Evolutionary conservation across 208 protist species (phyloP).

Genomic region (Trypanosoma grayi): DNA sequence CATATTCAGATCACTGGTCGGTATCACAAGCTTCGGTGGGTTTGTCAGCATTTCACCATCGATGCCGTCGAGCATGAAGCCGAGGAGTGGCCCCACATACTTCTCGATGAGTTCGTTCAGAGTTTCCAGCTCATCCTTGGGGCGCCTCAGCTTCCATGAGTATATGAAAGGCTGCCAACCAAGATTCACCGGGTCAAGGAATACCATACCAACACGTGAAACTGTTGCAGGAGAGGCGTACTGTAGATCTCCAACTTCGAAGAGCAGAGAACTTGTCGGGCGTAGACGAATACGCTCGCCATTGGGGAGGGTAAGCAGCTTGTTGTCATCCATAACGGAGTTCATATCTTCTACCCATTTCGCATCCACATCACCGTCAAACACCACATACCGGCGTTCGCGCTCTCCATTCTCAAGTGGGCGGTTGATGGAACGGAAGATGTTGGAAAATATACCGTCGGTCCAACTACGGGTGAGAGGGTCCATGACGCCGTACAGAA

Average conservation of each 20-base stretch:
- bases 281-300: constrained; percentile 97
- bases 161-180: constrained; percentile 94
- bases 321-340: constrained; percentile 99
- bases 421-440: constrained; percentile 97
- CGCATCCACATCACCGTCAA: constrained; percentile 99
- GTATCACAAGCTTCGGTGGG: constrained; percentile 78
- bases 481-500: constrained; percentile 99
- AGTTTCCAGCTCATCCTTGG: constrained; percentile 88
- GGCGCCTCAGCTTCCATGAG: constrained; percentile 88
- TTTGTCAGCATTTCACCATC: constrained; percentile 57
- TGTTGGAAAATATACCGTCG: constrained; percentile 98
- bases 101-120: constrained; percentile 91
- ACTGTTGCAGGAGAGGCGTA: constrained; percentile 99
- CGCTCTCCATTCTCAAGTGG: constrained; percentile 54
- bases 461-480: constrained; percentile 98
- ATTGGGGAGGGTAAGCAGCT: constrained; percentile 98
- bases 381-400: constrained; percentile 97
- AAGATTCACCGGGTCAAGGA: constrained; percentile 98
- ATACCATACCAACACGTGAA: constrained; percentile 99
- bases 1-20: constrained; percentile 92
- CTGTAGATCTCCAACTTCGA: constrained; percentile 98
- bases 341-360: constrained; percentile 99
- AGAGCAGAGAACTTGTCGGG: constrained; percentile 95
- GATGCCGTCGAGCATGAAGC: constrained; percentile 94
- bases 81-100: constrained; percentile 90